phyloP scores from a whole-genome alignment of 148 eudicot genomes.

The Fagopyrum homotropicum region DNA sequence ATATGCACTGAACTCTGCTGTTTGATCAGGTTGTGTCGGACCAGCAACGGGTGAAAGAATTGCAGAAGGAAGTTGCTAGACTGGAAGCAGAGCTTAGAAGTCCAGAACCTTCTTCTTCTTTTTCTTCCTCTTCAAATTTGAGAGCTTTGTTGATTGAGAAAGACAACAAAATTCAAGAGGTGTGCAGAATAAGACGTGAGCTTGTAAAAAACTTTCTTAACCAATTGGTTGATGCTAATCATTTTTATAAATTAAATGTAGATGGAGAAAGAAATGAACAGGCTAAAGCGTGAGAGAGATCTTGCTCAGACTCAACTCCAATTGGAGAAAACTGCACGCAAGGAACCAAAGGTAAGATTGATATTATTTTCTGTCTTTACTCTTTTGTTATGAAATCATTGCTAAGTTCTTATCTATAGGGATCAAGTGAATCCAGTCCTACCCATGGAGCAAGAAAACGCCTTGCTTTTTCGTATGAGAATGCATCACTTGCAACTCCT shows the following conservation, averaged over 20 bases:
- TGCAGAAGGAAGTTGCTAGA: conserved; percentile 88
- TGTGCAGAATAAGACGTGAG: conserved; percentile 19
- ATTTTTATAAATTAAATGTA: conserved; percentile 20
- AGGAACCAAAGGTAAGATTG: conserved; percentile 59
- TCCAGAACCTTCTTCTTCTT: conserved; percentile 55
- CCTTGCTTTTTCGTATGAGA: conserved; percentile 46
- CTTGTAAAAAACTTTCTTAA: neutral
- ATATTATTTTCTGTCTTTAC: conserved; percentile 1
- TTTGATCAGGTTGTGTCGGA: conserved; percentile 66
- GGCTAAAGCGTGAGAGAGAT: conserved; percentile 79
- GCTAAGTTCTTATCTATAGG: conserved; percentile 30
- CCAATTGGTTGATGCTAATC: neutral
- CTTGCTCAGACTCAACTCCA: conserved; percentile 68
- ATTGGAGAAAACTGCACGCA: conserved; percentile 56
- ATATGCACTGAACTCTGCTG: neutral
- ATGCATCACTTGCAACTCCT: conserved; percentile 16
- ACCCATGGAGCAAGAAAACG: conserved; percentile 61
- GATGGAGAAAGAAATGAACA: conserved; percentile 87
- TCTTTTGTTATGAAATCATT: neutral
- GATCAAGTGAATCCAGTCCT: conserved; percentile 38
- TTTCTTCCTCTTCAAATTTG: conserved; percentile 36
- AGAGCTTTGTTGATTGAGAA: conserved; percentile 61
- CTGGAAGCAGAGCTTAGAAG: conserved; percentile 86
- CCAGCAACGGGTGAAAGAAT: conserved; percentile 72
- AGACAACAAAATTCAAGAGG: conserved; percentile 81